Evolutionary conservation across 139 green algal genomes (phyloP).

Genomic region (Chloropicon primus): DNA sequence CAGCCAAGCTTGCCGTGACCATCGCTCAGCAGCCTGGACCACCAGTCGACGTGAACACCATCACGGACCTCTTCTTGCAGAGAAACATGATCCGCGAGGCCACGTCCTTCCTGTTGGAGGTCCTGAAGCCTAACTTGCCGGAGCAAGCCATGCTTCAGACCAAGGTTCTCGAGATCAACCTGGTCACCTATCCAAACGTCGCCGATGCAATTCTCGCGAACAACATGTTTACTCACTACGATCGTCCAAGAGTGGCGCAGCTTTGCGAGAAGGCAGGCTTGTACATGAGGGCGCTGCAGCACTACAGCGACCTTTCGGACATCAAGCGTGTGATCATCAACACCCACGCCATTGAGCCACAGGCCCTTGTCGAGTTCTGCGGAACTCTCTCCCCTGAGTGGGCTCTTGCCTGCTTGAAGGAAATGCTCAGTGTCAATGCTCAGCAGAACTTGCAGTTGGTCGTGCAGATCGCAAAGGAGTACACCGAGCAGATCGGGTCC

Average conservation of each 20-base stretch:
- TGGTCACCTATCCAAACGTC: constrained; percentile 91
- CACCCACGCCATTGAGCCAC: constrained; percentile 91
- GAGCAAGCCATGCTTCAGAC: constrained; percentile 81
- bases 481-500: constrained; percentile 86
- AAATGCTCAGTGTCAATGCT: background rate
- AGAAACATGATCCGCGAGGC: constrained; percentile 67
- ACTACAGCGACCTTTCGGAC: constrained; percentile 96
- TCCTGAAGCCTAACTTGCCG: constrained; percentile 73
- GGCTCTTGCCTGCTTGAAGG: constrained; percentile 84
- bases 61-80: constrained; percentile 94
- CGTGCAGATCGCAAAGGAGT: constrained; percentile 90
- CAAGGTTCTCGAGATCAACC: constrained; percentile 98
- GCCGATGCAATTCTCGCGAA: constrained; percentile 94
- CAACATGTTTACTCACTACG: constrained; percentile 89
- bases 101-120: constrained; percentile 94
- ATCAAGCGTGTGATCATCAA: constrained; percentile 94
- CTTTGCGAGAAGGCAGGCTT: constrained; percentile 97
- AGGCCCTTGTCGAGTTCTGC: constrained; percentile 86
- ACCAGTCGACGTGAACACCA: constrained; percentile 79
- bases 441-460: constrained; percentile 73
- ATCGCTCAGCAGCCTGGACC: constrained; percentile 62
- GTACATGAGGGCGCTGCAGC: constrained; percentile 96
- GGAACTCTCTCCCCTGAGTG: constrained; percentile 89
- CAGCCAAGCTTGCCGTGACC: constrained; percentile 88
- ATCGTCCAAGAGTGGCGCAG: constrained; percentile 89